Evolutionary conservation across 805 yeast genomes (phyloP), one percentile per base, ranked within the genome.

Genomic region (Allodekkera sacchari): DNA sequence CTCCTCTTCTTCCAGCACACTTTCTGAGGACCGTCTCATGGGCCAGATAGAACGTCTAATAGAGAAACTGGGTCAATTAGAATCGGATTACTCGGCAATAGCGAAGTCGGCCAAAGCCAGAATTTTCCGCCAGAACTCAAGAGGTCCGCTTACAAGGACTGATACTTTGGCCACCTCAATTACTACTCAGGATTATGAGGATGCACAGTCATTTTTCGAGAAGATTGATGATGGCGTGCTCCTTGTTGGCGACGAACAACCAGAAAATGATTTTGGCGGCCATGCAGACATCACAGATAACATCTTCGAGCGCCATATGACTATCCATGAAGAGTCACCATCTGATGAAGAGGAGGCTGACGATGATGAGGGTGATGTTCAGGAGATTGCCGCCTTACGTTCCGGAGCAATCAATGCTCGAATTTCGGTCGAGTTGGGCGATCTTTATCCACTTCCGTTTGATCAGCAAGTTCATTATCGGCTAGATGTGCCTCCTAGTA

Each of bases 381-480:
- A n/a, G 14, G 32, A 28, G 9, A 34, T 16, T 13, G 13, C n/a
- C n/a, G n/a, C n/a, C n/a, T n/a, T n/a, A n/a, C n/a, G n/a, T n/a
- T n/a, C n/a, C n/a, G n/a, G n/a, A n/a, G n/a, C n/a, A n/a, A n/a
- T n/a, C n/a, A n/a, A n/a, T n/a, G n/a, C n/a, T n/a, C n/a, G n/a
- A n/a, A n/a, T n/a, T n/a, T n/a, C n/a, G n/a, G n/a, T n/a, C n/a
- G n/a, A n/a, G n/a, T n/a, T n/a, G n/a, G n/a, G n/a, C 1, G 74
- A 68, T 31, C 55, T 83, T n/a, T 77, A 68, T 41, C 96, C 96
- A 1, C 63, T 88, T 28, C 83, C 88, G 1, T 32, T 47, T n/a
- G 52, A 50, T 2, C 48, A 50, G 0, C 50, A 55, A 0, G 61
- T 79, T 4, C 44, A 53, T 18, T 69, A 94, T 37, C 68, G 87